Evolutionary conservation across 768 basidiomycete genomes (phyloP).

Genomic region (Leccinum incarnatum): DNA sequence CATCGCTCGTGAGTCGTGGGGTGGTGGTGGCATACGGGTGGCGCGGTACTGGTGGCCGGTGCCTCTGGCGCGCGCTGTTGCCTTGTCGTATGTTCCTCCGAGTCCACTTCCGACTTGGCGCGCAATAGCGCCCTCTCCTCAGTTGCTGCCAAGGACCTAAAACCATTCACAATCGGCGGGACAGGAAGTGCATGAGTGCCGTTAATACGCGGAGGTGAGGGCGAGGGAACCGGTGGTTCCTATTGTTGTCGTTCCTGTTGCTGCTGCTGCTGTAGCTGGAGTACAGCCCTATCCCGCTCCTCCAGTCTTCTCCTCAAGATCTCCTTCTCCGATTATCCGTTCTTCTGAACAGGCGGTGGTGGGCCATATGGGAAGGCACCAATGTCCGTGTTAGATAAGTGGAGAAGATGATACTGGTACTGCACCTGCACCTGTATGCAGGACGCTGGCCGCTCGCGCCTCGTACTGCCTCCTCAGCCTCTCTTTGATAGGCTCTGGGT

Average conservation of each 20-base stretch:
- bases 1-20: not conserved
- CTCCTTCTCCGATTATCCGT: conserved; percentile 53
- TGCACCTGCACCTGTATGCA: conserved; percentile 9
- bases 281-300: conserved; percentile 47
- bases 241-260: conserved; percentile 6
- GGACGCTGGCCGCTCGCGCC: conserved; percentile 22
- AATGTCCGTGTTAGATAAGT: conserved; percentile 15
- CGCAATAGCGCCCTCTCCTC: conserved; percentile 75
- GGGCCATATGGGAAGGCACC: conserved; percentile 25
- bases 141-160: conserved; percentile 56
- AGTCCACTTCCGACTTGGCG: conserved; percentile 53
- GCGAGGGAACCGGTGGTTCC: conserved; percentile 6
- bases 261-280: conserved; percentile 19
- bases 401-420: conserved; percentile 10
- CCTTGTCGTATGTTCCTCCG: conserved; percentile 40
- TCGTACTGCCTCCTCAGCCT: conserved; percentile 61
- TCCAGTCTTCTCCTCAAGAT: conserved; percentile 53
- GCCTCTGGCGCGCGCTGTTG: conserved; percentile 39
- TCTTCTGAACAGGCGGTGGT: conserved; percentile 17
- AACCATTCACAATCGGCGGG: conserved; percentile 24
- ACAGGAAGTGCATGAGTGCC: conserved; percentile 30
- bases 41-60: not conserved
- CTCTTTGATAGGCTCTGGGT: conserved; percentile 57
- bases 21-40: conserved; percentile 14
- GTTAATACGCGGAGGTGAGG: conserved; percentile 29